Conservation (phyloP, 2,329 filamentous ascomycete species). For the Neonectria coccinea region DNA sequence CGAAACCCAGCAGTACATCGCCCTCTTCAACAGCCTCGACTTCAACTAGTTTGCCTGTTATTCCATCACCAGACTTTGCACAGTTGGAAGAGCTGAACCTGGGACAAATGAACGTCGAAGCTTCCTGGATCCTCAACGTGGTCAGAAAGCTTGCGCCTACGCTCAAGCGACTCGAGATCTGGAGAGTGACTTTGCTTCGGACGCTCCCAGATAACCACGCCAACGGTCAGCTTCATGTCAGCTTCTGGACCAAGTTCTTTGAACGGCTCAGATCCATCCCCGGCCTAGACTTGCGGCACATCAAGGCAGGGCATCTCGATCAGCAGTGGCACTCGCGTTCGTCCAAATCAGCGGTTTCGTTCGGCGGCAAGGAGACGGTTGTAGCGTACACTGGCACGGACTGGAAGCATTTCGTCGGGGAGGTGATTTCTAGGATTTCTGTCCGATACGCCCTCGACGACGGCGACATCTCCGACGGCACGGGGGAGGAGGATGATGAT, state of each 20-base stretch:
- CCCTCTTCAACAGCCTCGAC: background rate
- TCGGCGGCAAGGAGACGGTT: background rate
- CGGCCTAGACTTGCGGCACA: conserved; percentile 49
- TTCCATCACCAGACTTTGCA: conserved; percentile 47
- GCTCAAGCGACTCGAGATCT: conserved; percentile 59
- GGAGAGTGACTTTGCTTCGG: conserved; percentile 53
- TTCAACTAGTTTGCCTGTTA: background rate
- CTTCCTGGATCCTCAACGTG: conserved; percentile 49
- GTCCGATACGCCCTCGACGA: conserved; percentile 29
- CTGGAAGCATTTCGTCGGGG: conserved; percentile 51
- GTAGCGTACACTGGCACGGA: conserved; percentile 51
- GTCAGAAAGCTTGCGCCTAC: conserved; percentile 57
- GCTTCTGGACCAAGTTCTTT: conserved; percentile 57
- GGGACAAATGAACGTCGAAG: conserved; percentile 52
- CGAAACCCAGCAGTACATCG: conserved; percentile 21
- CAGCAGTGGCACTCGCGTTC: conserved; percentile 42
- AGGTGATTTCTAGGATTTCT: conserved; percentile 41
- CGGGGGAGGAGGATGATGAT: conserved; percentile 30
- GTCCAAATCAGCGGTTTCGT: conserved; percentile 28
- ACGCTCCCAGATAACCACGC: conserved; percentile 22
- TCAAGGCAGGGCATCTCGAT: conserved; percentile 48
- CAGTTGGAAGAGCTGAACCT: conserved; percentile 58
- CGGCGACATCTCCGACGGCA: conserved; percentile 6
- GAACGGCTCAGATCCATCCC: conserved; percentile 47
- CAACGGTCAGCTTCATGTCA: conserved; percentile 37